Base-by-base conservation (phyloP, 2,329 filamentous ascomycete genomes). In the Fusarium lyarnte region DNA sequence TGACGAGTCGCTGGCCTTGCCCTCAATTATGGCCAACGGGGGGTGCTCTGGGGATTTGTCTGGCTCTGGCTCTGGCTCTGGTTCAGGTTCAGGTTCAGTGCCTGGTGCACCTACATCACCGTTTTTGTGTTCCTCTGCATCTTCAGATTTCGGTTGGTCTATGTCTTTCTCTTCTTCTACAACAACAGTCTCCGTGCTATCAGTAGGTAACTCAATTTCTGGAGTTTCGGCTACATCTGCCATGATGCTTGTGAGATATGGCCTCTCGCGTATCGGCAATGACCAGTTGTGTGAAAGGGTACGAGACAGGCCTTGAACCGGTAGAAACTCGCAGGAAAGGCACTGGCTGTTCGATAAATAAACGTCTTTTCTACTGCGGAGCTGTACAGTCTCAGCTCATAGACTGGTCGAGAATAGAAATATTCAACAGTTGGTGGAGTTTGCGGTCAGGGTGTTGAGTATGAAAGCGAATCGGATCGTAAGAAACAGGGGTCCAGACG, bases 401-500 rank as follows among this genome's bases (percentile, higher is more conserved):
- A 39, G 38, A 43, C 59, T 42, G 53, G 52, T 36, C 21, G n/a
- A 31, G 35, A 64, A 64, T 41, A 36, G 42, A 67, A 66, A 65
- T 63, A 42, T 53, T 47, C 23, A 63, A 55, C 23, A 33, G 57
- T 14, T 25, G 39, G 66, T 64, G 58, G 66, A 61, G 70, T 63
- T 54, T 9, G n/a, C 17, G 54, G 54, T 59, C 29, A 35, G 55
- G 58, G 68, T 58, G 46, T 42, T 42, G 25, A 52, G 49, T n/a
- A 53, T n/a, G 49, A 33, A 70, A 46, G 41, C 58, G 46, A 42
- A 63, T 60, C 42, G 49, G 59, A 61, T 53, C n/a, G 45, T 35
- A 49, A 41, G 35, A 59, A 61, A 42, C 53, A 74, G 59, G 70
- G 70, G 55, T 59, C 54, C 52, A 64, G 54, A 52, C 45, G 42